Evolutionary conservation across 306 rosid genomes (phyloP).

Genomic region (Ormosia emarginata): DNA sequence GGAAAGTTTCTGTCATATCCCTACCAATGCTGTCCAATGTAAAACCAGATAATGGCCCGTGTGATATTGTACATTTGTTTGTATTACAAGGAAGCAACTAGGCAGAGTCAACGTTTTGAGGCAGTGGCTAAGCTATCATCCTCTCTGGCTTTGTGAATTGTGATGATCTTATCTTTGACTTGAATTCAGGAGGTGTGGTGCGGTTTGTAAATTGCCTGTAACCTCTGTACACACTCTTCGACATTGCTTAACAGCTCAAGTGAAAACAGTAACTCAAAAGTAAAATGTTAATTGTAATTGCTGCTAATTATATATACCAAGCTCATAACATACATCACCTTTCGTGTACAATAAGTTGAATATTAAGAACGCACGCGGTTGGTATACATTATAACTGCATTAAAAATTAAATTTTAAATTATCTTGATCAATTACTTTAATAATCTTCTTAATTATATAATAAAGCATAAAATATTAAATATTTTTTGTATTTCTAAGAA

Average conservation of each 20-base stretch:
- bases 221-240: neutral
- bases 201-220: neutral
- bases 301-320: neutral
- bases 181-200: neutral
- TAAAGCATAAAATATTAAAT: neutral
- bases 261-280: neutral
- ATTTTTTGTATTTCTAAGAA: neutral
- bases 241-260: neutral
- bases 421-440: neutral
- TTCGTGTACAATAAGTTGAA: neutral
- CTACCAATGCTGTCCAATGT: neutral
- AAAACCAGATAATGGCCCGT: neutral
- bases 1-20: neutral
- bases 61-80: neutral
- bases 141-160: neutral
- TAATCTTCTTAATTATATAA: neutral
- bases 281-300: neutral
- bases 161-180: constrained; percentile 17
- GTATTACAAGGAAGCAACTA: neutral
- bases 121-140: neutral
- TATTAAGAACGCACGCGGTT: neutral
- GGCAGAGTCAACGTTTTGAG: constrained; percentile 20
- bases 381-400: neutral
- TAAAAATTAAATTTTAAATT: neutral
- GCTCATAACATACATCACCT: neutral